Evolutionary conservation across 2,329 filamentous ascomycete genomes (phyloP).

Genomic region (Exophiala sideris): DNA sequence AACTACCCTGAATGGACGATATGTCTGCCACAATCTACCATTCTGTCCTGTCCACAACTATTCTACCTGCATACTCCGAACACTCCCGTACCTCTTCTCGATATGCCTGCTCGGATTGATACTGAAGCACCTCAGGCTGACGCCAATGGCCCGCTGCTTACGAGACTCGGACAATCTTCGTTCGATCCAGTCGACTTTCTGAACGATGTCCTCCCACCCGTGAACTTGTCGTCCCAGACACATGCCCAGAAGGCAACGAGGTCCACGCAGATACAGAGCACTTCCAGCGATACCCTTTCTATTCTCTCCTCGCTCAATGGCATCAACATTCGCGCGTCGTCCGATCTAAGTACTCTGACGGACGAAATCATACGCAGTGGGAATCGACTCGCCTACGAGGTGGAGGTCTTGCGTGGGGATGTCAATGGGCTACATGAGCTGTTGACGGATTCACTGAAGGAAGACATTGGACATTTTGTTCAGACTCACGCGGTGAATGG

Average conservation of each 20-base stretch:
- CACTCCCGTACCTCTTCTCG: not conserved
- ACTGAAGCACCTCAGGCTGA: constrained; percentile 1
- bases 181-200: constrained; percentile 86
- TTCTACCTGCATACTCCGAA: not conserved
- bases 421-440: constrained; percentile 75
- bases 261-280: constrained; percentile 50
- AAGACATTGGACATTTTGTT: constrained; percentile 71
- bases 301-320: constrained; percentile 85
- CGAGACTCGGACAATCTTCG: constrained; percentile 29
- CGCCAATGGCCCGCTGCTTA: constrained; percentile 1
- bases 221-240: constrained; percentile 51
- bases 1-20: too few relatives aligned
- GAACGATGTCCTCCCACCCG: constrained; percentile 70
- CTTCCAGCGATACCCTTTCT: constrained; percentile 76
- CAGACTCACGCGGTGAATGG: constrained; percentile 43
- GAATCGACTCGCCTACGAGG: constrained; percentile 85
- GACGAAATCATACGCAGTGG: constrained; percentile 92
- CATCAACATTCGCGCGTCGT: constrained; percentile 78
- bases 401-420: constrained; percentile 88
- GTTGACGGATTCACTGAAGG: constrained; percentile 66
- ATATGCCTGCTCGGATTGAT: constrained; percentile 14
- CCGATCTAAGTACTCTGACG: constrained; percentile 79
- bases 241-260: constrained; percentile 50
- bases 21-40: not conserved
- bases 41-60: not conserved